Evolutionary conservation across 2,329 filamentous ascomycete species (phyloP).

Genomic region (Diaporthe capsici): DNA sequence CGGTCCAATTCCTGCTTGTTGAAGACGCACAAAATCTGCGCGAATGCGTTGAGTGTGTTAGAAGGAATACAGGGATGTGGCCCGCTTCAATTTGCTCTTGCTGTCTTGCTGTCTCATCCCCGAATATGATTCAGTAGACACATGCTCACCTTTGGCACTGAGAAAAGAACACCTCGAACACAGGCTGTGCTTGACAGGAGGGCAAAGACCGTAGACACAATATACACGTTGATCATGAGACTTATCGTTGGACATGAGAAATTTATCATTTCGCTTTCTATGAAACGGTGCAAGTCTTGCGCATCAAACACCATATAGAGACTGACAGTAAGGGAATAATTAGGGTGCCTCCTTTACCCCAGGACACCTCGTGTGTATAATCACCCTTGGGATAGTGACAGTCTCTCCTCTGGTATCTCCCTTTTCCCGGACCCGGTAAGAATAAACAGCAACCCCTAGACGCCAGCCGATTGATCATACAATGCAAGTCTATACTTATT

Average conservation of each 20-base stretch:
- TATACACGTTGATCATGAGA: background rate
- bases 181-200: background rate
- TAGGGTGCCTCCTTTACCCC: conserved; percentile 9
- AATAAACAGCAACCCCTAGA: conserved; percentile 5
- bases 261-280: conserved; percentile 29
- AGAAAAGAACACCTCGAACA: background rate
- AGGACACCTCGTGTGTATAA: conserved; percentile 16
- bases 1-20: background rate
- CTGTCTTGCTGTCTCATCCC: background rate
- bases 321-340: conserved; percentile 29
- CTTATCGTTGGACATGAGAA: background rate
- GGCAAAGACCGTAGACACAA: background rate
- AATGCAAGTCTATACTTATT: conserved; percentile 34
- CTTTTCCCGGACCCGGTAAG: conserved; percentile 26
- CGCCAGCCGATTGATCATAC: conserved; percentile 22
- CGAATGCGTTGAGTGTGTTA: background rate
- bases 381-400: conserved; percentile 20
- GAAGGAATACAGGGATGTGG: background rate
- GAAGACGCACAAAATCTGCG: background rate
- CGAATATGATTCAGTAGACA: no score
- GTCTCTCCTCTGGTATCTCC: conserved; percentile 33
- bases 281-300: conserved; percentile 22
- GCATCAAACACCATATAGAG: conserved; percentile 8
- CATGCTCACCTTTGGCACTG: background rate
- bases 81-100: background rate